Conservation (phyloP, 2,329 filamentous ascomycete genomes). For the Basipetospora chlamydospora region DNA sequence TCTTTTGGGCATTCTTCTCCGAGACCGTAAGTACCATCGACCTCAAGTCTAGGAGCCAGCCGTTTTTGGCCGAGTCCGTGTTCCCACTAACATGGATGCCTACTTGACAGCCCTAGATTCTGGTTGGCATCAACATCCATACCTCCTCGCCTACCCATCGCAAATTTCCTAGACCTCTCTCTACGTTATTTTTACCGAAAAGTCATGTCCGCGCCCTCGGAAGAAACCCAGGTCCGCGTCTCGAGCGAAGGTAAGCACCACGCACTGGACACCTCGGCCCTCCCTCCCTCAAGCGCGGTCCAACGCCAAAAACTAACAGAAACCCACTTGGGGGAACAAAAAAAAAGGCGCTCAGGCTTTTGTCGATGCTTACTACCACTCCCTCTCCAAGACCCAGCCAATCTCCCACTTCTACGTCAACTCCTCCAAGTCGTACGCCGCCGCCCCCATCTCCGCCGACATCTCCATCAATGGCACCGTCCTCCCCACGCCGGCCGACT, state of each 20-base stretch:
- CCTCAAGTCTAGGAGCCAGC: too few relatives aligned
- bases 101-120: too few relatives aligned
- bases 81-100: too few relatives aligned
- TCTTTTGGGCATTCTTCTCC: too few relatives aligned
- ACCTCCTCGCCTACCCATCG: too few relatives aligned
- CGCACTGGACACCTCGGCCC: not conserved
- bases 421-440: conserved; percentile 31
- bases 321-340: not conserved
- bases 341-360: conserved; percentile 8
- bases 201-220: conserved; percentile 1
- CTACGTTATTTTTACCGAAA: too few relatives aligned
- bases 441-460: conserved; percentile 35
- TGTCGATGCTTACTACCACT: conserved; percentile 46
- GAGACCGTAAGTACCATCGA: too few relatives aligned
- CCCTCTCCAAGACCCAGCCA: conserved; percentile 48
- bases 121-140: too few relatives aligned
- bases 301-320: not conserved
- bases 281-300: not conserved
- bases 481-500: conserved; percentile 45
- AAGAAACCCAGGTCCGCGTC: conserved; percentile 8
- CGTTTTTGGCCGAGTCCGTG: too few relatives aligned
- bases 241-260: conserved; percentile 8
- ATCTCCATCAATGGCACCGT: conserved; percentile 70
- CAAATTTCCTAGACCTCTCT: too few relatives aligned
- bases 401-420: conserved; percentile 60